Evolutionary conservation across 2,329 filamentous ascomycete species (phyloP).

Genomic region (Apiospora pterosperma): DNA sequence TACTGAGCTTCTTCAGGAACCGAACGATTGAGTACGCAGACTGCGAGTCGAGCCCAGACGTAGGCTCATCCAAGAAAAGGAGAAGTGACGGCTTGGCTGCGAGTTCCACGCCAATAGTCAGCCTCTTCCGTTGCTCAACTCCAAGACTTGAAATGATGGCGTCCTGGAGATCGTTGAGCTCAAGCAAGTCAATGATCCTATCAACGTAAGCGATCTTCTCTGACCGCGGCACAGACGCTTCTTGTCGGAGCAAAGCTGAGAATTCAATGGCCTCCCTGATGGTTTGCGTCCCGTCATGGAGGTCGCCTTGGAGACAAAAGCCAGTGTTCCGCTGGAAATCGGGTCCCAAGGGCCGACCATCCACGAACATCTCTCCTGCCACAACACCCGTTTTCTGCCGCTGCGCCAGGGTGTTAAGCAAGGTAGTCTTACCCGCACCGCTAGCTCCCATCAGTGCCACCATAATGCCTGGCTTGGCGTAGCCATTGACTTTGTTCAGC

Average conservation of each 20-base stretch:
- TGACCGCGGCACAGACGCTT: conserved; percentile 48
- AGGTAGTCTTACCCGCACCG: conserved; percentile 58
- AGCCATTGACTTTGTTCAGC: conserved; percentile 56
- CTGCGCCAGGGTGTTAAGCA: conserved; percentile 66
- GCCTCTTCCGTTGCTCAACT: conserved; percentile 70
- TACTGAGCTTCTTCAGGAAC: conserved; percentile 63
- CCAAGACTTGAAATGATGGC: conserved; percentile 73
- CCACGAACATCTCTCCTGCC: conserved; percentile 68
- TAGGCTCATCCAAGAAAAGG: conserved; percentile 72
- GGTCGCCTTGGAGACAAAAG: conserved; percentile 69
- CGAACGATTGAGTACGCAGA: conserved; percentile 70
- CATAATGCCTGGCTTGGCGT: conserved; percentile 62
- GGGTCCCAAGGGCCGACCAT: conserved; percentile 56
- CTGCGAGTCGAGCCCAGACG: conserved; percentile 65
- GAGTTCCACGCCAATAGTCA: conserved; percentile 86
- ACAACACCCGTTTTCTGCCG: conserved; percentile 47
- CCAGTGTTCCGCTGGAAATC: conserved; percentile 69
- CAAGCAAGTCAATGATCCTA: conserved; percentile 64
- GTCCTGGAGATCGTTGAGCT: conserved; percentile 65
- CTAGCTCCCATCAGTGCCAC: conserved; percentile 63
- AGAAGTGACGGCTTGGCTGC: conserved; percentile 73
- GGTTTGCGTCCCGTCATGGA: conserved; percentile 65
- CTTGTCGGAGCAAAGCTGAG: conserved; percentile 62
- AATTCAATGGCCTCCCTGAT: conserved; percentile 65
- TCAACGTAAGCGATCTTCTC: conserved; percentile 69